These are phyloP conservation scores for Saccharomyces pastorianus DNA, from an alignment of 1,139 yeast genomes.

Conservation along the genomic window DNA sequence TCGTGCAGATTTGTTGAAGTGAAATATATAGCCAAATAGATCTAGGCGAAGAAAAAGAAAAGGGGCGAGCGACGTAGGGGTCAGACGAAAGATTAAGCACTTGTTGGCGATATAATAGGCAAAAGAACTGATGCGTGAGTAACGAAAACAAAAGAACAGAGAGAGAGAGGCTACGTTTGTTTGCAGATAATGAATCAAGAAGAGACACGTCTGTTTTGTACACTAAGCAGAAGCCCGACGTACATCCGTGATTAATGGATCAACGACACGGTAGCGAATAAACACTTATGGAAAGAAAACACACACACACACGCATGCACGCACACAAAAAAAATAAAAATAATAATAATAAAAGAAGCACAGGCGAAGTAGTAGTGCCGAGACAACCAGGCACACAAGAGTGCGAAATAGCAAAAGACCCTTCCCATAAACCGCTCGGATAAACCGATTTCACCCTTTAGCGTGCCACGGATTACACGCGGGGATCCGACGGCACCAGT, in stretches of 20 bases:
- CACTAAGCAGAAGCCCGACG: neutral
- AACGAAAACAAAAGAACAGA: neutral
- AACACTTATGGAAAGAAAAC: neutral
- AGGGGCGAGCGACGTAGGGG: neutral
- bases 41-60: neutral
- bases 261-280: neutral
- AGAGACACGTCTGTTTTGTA: neutral
- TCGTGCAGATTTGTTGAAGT: neutral
- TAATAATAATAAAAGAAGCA: neutral
- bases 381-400: neutral
- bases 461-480: neutral
- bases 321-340: neutral
- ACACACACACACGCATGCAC: neutral
- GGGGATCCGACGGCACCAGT: neutral
- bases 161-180: neutral
- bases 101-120: neutral
- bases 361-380: neutral
- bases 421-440: constrained; percentile 1
- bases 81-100: neutral
- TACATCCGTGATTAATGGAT: neutral
- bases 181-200: neutral
- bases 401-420: neutral
- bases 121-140: neutral
- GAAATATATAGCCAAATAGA: neutral
- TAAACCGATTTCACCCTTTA: neutral